Conservation (phyloP, 805 yeast species). For the Nakazawaea siamensis region DNA sequence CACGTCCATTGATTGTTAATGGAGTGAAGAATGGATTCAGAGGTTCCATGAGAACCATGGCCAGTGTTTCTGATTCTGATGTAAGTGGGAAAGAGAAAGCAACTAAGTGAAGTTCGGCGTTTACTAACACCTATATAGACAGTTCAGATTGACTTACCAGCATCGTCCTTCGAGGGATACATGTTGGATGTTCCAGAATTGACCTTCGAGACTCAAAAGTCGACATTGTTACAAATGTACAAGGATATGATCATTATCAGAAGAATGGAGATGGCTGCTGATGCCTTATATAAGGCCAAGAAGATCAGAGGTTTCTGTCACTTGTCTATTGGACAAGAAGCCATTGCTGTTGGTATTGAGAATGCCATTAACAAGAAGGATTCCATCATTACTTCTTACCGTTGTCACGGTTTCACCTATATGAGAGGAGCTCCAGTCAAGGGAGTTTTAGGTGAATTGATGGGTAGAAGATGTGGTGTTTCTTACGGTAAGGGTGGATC, state of each 20-base stretch:
- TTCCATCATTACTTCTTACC: conserved; percentile 90
- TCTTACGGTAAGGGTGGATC: conserved; percentile 99
- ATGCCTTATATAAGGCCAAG: conserved; percentile 96
- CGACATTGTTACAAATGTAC: conserved; percentile 82
- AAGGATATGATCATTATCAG: conserved; percentile 90
- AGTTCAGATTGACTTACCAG: conserved; percentile 57
- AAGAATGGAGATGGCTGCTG: conserved; percentile 99
- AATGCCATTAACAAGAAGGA: conserved; percentile 82
- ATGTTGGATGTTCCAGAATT: conserved; percentile 65
- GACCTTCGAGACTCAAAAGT: conserved; percentile 72
- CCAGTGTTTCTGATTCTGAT: conserved; percentile 21
- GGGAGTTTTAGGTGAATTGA: conserved; percentile 86
- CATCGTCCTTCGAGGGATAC: conserved; percentile 78
- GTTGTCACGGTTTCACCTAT: conserved; percentile 98
- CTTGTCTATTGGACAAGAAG: conserved; percentile 97
- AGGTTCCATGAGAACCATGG: conserved; percentile 19
- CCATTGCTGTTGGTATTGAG: conserved; percentile 97
- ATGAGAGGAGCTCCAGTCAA: conserved; percentile 93
- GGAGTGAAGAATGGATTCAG: conserved; percentile 14
- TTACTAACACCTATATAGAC: conserved; percentile 13
- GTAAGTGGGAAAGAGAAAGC: too few relatives aligned
- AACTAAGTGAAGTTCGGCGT: too few relatives aligned
- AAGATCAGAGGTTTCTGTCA: conserved; percentile 99
- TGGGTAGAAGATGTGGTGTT: conserved; percentile 95
- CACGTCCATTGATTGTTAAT: conserved; percentile 12